A percentile compares a stretch with the other conserved stretches of the same genome.
Conservation (phyloP, 371 early-diverging fungal genomes). For the Rhizomucor miehei region DNA sequence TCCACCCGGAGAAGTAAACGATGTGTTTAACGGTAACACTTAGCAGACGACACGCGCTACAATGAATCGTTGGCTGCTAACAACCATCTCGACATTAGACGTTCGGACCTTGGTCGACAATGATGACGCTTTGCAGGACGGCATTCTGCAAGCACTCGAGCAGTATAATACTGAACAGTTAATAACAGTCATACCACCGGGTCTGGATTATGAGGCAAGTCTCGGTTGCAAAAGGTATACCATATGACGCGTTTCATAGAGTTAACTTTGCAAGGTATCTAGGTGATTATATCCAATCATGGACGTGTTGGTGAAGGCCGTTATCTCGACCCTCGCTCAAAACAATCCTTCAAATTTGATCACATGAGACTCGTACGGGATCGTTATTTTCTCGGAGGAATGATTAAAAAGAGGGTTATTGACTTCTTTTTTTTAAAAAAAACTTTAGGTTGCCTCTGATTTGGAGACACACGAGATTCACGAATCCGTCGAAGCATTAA, state of each 20-base stretch:
- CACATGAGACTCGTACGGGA: conserved; percentile 69
- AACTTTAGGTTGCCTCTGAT: conserved; percentile 56
- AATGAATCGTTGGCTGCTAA: not conserved
- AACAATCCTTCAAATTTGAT: conserved; percentile 68
- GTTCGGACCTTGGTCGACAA: conserved; percentile 82
- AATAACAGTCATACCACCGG: conserved; percentile 66
- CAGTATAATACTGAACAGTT: conserved; percentile 87
- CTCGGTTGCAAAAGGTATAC: not conserved
- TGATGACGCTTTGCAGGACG: conserved; percentile 74
- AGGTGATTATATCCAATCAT: conserved; percentile 75
- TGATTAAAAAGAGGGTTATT: no score
- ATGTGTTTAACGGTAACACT: conserved; percentile 87
- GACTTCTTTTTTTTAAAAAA: no score
- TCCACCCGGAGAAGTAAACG: conserved; percentile 97
- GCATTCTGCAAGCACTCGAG: conserved; percentile 68
- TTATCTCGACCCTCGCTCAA: conserved; percentile 74
- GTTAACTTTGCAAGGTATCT: conserved; percentile 4
- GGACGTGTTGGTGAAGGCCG: conserved; percentile 61
- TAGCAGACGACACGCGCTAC: no score
- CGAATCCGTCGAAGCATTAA: conserved; percentile 48
- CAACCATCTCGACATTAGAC: conserved; percentile 53
- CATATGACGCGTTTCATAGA: not conserved
- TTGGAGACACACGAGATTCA: conserved; percentile 54
- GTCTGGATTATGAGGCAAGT: conserved; percentile 58
- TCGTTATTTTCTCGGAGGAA: no score